Evolutionary conservation across 2,329 filamentous ascomycete genomes (phyloP).

Genomic region (Atkinsonella hypoxylon): DNA sequence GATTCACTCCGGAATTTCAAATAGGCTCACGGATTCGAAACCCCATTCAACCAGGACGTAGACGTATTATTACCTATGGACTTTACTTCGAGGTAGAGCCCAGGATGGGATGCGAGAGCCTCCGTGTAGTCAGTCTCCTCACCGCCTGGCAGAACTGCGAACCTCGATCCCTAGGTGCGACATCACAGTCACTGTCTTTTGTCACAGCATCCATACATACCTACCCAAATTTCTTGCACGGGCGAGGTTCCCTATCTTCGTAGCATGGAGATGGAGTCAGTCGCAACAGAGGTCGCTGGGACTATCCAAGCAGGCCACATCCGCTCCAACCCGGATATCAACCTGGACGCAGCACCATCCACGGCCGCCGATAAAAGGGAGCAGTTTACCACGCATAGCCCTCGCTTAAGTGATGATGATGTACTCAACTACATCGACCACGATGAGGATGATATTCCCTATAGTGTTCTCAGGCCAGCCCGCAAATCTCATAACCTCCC

Average conservation of each 20-base stretch:
- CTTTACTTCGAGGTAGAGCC: too few species aligned
- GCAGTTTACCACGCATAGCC: constrained; percentile 15
- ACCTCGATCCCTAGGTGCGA: neutral
- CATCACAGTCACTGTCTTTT: neutral
- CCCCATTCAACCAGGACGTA: too few species aligned
- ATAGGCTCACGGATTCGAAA: too few species aligned
- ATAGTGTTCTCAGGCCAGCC: constrained; percentile 48
- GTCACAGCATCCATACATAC: neutral
- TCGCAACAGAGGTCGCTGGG: constrained; percentile 59
- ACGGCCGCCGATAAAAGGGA: constrained; percentile 54
- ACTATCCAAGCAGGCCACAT: constrained; percentile 73
- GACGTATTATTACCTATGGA: too few species aligned
- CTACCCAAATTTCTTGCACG: neutral
- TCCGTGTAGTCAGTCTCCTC: constrained; percentile 3
- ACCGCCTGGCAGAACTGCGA: constrained; percentile 19
- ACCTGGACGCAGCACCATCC: constrained; percentile 69
- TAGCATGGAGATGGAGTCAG: constrained; percentile 43
- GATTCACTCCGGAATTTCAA: too few species aligned
- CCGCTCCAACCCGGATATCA: constrained; percentile 56
- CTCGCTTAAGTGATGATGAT: constrained; percentile 13
- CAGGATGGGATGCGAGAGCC: too few species aligned
- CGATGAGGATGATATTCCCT: constrained; percentile 56
- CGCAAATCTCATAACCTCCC: constrained; percentile 36
- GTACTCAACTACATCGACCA: constrained; percentile 29
- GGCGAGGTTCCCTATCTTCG: neutral